Base-by-base conservation (phyloP, 257 asterid genomes). In the Petunia secreta region DNA sequence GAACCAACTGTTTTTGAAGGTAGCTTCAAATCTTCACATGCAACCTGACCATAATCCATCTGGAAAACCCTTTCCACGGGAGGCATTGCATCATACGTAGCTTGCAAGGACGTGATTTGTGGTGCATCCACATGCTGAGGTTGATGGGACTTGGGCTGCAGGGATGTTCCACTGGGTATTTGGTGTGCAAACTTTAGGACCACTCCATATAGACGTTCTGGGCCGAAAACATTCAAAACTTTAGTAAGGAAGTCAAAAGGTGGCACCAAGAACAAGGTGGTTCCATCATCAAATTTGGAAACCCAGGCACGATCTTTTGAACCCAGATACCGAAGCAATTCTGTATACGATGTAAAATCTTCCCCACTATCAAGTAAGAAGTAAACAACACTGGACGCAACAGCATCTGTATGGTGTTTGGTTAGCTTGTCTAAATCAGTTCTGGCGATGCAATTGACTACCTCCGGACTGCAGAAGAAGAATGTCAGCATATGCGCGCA, bases 161-260 rank as follows among this genome's bases (percentile, higher is more conserved):
- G 36, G 73, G 87, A 14, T 63, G 86, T 74, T 48, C 71, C 82
- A 82, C 79, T 81, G 78, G 92, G 84, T 64, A 76, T 86, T 58
- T 75, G 85, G 75, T 87, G 89, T 67, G 91, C 91, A 80, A 95
- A 95, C 81, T 94, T 92, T 9, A 95, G 84, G 85, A 95, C 95
- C 40, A 95, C 97, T 59, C 99, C 99, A 85, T 94, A 95, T 13
- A 95, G 97, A 84, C 99, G 97, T 81, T 86, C 91, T n/a, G 98
- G 99, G 44, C 98, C 99, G 82, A 83, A 79, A 77, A 95, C 89
- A 83, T 90, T 91, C 71, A 95, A 91, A 85, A 95, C 95, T 4
- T 88, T 83, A 36, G 88, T 85, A 10, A 95, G 90, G 83, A 95
- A 94, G 73, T 90, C 94, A 41, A 98, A 95, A 38, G 99, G 99